Conservation (phyloP, 768 basidiomycete species). For the Lentinula aciculospora region DNA sequence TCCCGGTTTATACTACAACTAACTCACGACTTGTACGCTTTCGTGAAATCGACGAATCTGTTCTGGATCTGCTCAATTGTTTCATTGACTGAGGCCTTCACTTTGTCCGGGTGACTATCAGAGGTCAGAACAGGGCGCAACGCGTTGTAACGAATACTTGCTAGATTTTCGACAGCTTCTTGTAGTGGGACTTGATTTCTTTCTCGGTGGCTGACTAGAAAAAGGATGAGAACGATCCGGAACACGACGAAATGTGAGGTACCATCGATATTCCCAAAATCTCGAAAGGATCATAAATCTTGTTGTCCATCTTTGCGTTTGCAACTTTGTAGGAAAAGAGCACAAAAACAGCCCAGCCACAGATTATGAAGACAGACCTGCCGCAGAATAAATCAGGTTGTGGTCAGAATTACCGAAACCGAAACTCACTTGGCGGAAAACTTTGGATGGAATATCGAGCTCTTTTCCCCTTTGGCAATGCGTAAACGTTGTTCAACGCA, state of each 20-base stretch:
- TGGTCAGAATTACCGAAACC: background rate
- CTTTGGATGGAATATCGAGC: conserved; percentile 42
- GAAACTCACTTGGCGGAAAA: conserved; percentile 45
- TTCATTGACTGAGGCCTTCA: conserved; percentile 73
- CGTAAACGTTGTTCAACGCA: conserved; percentile 52
- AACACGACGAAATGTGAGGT: conserved; percentile 15
- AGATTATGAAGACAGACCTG: conserved; percentile 55
- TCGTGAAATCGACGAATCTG: conserved; percentile 89
- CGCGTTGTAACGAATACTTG: conserved; percentile 25
- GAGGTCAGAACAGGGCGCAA: background rate
- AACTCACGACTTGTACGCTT: conserved; percentile 91
- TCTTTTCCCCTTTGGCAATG: conserved; percentile 34
- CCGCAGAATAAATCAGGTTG: conserved; percentile 3
- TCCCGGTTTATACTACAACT: background rate
- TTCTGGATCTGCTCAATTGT: conserved; percentile 83
- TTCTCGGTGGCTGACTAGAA: conserved; percentile 51
- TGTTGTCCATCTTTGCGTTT: conserved; percentile 51
- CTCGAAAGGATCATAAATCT: conserved; percentile 90
- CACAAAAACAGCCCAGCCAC: conserved; percentile 73
- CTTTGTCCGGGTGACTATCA: conserved; percentile 93
- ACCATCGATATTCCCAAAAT: conserved; percentile 79
- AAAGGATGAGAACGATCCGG: background rate
- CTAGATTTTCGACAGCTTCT: conserved; percentile 86
- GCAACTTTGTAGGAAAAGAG: conserved; percentile 64
- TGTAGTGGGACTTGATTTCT: conserved; percentile 94